phyloP scores from a whole-genome alignment of 2,329 filamentous ascomycete species.

The Arthrobotrys entomopaga region DNA sequence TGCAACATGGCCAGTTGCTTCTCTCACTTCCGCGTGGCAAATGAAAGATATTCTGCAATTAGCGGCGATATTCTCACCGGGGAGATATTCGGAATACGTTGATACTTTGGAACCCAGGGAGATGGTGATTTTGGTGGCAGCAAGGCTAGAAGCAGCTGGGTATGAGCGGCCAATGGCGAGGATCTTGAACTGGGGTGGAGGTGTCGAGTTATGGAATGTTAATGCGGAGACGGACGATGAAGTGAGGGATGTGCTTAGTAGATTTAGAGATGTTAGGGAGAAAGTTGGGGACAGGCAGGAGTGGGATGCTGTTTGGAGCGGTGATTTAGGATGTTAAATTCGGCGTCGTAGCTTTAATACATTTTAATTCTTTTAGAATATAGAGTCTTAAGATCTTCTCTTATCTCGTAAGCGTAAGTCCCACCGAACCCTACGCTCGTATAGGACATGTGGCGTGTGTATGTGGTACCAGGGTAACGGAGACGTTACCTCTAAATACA shows the following conservation, averaged over 20 bases:
- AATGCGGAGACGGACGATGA: conserved; percentile 53
- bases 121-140: conserved; percentile 45
- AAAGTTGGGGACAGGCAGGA: conserved; percentile 46
- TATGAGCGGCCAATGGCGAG: conserved; percentile 29
- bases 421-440: too few species aligned
- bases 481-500: too few species aligned
- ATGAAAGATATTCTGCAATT: conserved; percentile 50
- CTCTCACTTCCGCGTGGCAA: conserved; percentile 44
- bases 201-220: conserved; percentile 34
- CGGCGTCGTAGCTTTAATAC: too few species aligned
- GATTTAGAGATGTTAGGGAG: conserved; percentile 33
- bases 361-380: too few species aligned
- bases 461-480: too few species aligned
- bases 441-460: too few species aligned
- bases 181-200: conserved; percentile 43
- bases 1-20: conserved; percentile 38
- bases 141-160: conserved; percentile 37
- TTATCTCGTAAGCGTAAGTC: too few species aligned
- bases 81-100: conserved; percentile 41
- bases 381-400: too few species aligned
- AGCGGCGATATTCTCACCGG: conserved; percentile 41
- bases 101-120: conserved; percentile 40
- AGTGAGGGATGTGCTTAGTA: conserved; percentile 44
- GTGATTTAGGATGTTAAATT: conserved; percentile 31
- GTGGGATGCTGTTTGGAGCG: conserved; percentile 50